Conservation (phyloP, 2,329 filamentous ascomycete species). For the Fusarium musae region DNA sequence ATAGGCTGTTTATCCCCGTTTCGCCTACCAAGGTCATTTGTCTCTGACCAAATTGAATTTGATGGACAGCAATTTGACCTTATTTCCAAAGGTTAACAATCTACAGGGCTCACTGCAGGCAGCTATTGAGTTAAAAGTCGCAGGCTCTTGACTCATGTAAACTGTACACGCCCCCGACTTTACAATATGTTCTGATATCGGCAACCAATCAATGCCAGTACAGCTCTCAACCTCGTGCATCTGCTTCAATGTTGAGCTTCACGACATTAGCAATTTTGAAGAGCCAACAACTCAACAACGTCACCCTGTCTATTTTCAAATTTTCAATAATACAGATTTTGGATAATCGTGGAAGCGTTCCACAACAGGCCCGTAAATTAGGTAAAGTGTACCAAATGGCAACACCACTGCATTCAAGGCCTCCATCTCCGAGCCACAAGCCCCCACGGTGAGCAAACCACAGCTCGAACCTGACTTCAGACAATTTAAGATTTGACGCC, state of each 20-base stretch:
- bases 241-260: not conserved
- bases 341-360: conserved; percentile 11
- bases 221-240: not conserved
- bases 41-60: not conserved
- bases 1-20: conserved; percentile 18
- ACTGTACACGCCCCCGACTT: not conserved
- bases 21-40: not conserved
- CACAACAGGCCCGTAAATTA: conserved; percentile 11
- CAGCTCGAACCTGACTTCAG: conserved; percentile 9
- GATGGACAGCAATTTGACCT: conserved; percentile 1
- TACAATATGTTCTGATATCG: not conserved
- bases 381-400: conserved; percentile 21
- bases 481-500: conserved; percentile 40
- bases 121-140: not conserved
- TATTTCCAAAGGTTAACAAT: not conserved
- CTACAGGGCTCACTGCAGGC: not conserved
- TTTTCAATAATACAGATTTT: conserved; percentile 8
- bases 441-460: conserved; percentile 24
- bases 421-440: conserved; percentile 21
- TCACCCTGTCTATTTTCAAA: conserved; percentile 14
- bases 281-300: conserved; percentile 10
- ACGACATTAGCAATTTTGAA: not conserved
- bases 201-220: conserved; percentile 1
- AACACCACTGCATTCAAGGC: conserved; percentile 21
- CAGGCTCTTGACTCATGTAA: conserved; percentile 27